Evolutionary conservation across 495 filamentous ascomycete species (phyloP).

Genomic region (Penicillium pulvis): DNA sequence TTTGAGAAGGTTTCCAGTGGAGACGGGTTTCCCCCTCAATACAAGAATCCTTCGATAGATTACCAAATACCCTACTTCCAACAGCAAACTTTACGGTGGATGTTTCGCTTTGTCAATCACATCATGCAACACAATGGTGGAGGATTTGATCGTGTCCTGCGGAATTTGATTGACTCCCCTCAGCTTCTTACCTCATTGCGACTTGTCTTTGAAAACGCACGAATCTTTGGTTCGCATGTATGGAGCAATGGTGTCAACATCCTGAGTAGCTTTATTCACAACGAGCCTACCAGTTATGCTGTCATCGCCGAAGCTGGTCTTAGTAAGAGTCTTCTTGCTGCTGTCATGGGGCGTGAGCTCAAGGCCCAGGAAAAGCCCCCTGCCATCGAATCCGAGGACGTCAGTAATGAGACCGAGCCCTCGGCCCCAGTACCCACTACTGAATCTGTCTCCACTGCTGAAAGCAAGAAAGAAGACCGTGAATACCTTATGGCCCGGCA

Average conservation of each 20-base stretch:
- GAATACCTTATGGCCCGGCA: constrained; percentile 40
- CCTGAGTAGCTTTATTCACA: constrained; percentile 95
- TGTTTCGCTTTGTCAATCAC: constrained; percentile 95
- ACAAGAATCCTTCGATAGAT: constrained; percentile 81
- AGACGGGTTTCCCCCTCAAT: constrained; percentile 72
- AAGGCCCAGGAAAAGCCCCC: constrained; percentile 36
- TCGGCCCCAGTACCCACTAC: constrained; percentile 18
- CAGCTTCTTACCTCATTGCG: constrained; percentile 76
- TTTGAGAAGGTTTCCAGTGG: constrained; percentile 63
- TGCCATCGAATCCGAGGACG: constrained; percentile 25
- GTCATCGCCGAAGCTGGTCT: constrained; percentile 93
- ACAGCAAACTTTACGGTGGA: constrained; percentile 87
- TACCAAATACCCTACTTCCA: constrained; percentile 91
- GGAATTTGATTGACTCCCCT: constrained; percentile 93
- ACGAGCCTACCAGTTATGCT: constrained; percentile 96
- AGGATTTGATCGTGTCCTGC: constrained; percentile 82
- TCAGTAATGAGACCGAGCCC: constrained; percentile 20
- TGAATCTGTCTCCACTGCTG: constrained; percentile 18
- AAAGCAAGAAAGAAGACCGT: constrained; percentile 26
- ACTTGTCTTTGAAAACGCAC: constrained; percentile 76
- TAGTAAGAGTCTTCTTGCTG: constrained; percentile 77
- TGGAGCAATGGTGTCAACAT: constrained; percentile 93
- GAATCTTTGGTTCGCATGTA: constrained; percentile 81
- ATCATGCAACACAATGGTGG: constrained; percentile 85
- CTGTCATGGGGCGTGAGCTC: constrained; percentile 62